Conservation (phyloP, 2,329 filamentous ascomycete species). For the Aureobasidium sp. region DNA sequence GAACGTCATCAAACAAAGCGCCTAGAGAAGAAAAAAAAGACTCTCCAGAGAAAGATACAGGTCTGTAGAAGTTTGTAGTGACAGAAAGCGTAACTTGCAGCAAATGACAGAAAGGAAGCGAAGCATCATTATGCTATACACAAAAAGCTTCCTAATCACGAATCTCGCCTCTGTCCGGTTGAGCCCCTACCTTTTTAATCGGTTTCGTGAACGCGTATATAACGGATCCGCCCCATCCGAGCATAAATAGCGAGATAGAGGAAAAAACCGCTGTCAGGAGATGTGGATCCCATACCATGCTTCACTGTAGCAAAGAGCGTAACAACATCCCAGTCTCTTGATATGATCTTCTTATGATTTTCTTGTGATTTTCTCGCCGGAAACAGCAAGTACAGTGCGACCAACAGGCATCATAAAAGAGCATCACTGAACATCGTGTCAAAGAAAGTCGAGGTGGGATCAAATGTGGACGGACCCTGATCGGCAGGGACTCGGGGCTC, state of each 20-base stretch:
- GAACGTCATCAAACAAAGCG: background rate
- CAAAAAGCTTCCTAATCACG: background rate
- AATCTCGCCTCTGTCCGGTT: slow-evolving; percentile 11
- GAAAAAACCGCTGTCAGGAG: background rate
- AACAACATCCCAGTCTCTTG: background rate
- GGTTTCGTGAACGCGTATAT: slow-evolving; percentile 10
- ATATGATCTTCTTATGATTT: background rate
- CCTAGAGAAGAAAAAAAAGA: too few species aligned
- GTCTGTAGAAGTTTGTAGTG: too few species aligned
- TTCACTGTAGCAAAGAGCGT: too few species aligned
- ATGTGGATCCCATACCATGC: background rate
- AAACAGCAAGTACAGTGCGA: too few species aligned
- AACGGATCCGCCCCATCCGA: slow-evolving; percentile 16
- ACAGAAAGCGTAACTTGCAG: background rate
- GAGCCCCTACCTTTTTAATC: background rate
- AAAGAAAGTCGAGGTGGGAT: background rate
- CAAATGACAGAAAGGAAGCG: background rate
- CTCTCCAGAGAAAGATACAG: too few species aligned
- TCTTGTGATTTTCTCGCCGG: too few species aligned
- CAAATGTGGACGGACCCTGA: background rate
- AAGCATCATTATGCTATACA: background rate
- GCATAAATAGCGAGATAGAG: background rate
- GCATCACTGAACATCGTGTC: background rate
- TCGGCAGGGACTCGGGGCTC: slow-evolving; percentile 14
- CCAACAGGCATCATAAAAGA: background rate